A percentile compares a stretch with the other conserved stretches of the same genome.
These are phyloP conservation scores for Neofusicoccum sp. DNA, from an alignment of 2,329 filamentous ascomycete species.

Conservation along the genomic window DNA sequence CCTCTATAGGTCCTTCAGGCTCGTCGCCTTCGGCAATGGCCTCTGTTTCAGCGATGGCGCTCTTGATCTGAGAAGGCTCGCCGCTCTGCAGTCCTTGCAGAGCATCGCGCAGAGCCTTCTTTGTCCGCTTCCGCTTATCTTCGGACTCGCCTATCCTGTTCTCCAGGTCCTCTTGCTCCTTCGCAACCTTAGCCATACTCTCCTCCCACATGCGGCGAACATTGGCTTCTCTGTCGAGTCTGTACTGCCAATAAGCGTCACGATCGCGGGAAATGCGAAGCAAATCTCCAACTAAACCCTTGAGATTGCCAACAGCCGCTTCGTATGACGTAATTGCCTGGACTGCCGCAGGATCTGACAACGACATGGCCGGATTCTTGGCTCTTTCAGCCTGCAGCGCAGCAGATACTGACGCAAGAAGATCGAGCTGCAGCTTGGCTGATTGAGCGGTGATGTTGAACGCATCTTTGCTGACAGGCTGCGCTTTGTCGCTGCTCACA, in stretches of 20 bases:
- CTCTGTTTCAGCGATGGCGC: constrained; percentile 26
- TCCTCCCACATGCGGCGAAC: constrained; percentile 98
- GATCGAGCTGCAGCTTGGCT: constrained; percentile 85
- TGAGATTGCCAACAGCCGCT: constrained; percentile 81
- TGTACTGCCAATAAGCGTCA: constrained; percentile 95
- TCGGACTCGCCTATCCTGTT: constrained; percentile 85
- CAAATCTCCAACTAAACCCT: constrained; percentile 79
- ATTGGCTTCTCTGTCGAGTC: constrained; percentile 85
- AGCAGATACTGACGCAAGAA: constrained; percentile 80
- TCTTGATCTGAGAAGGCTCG: constrained; percentile 20
- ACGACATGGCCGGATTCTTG: constrained; percentile 65
- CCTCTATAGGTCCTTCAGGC: not conserved
- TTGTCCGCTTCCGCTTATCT: constrained; percentile 83
- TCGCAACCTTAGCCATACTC: constrained; percentile 95
- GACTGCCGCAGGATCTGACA: constrained; percentile 74
- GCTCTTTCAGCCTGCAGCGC: constrained; percentile 71
- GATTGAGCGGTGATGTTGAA: constrained; percentile 98
- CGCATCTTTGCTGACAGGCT: constrained; percentile 74
- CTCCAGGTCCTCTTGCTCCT: constrained; percentile 89
- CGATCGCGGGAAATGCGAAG: constrained; percentile 90
- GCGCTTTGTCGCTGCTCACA: constrained; percentile 71
- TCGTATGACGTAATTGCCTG: constrained; percentile 86
- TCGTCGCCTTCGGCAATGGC: constrained; percentile 31
- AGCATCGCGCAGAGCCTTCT: constrained; percentile 82
- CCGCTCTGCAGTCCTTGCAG: constrained; percentile 56